Conservation (phyloP, 176 grass and related monocot genomes). For the Alopecurus myosuroides region DNA sequence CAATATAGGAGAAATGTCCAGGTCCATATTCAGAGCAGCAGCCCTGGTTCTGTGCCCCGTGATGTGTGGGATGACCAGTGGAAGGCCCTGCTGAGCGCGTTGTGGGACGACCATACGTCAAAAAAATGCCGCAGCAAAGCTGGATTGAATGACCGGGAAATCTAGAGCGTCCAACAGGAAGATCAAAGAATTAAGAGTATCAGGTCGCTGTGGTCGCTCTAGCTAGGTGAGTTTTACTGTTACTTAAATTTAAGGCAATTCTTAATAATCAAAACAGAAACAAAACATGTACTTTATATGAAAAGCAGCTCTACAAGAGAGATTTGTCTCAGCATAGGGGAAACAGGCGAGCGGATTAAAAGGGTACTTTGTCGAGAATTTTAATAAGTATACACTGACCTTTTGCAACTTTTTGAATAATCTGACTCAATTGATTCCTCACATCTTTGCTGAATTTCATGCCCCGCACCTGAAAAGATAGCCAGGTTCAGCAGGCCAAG, state of each 20-base stretch:
- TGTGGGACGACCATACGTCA: no score
- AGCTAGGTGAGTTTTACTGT: no score
- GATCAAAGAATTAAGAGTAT: not conserved
- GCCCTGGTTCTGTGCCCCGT: no score
- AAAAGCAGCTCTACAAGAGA: not conserved
- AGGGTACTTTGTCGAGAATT: not conserved
- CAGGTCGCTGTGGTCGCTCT: no score
- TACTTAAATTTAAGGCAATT: not conserved
- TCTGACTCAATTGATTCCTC: constrained; percentile 89
- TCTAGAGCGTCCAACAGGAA: no score
- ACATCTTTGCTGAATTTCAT: constrained; percentile 98
- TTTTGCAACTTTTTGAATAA: constrained; percentile 84
- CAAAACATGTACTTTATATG: not conserved
- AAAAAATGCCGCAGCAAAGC: no score
- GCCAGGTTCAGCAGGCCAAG: not conserved
- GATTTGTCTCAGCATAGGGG: not conserved
- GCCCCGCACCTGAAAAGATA: constrained; percentile 54
- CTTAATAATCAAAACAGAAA: not conserved
- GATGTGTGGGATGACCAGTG: no score
- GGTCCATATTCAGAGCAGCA: no score
- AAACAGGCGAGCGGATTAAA: not conserved
- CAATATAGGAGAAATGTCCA: no score
- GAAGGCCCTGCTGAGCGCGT: no score
- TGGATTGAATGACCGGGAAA: no score
- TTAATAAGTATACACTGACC: constrained; percentile 38